Evolutionary conservation across 2,329 filamentous ascomycete species (phyloP).

Genomic region (Colletotrichum lentis): DNA sequence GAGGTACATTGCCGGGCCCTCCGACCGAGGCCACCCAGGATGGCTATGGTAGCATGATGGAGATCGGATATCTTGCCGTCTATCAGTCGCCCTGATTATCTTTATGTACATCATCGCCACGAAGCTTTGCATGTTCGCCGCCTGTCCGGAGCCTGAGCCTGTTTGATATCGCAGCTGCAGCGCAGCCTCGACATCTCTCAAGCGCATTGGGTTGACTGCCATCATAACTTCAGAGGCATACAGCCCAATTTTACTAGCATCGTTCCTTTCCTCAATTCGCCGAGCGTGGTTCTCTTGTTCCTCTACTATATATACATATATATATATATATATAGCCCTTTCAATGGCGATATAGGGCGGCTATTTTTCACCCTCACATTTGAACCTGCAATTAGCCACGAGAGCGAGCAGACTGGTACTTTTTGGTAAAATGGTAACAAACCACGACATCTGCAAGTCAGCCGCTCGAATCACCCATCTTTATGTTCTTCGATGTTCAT

Average conservation of each 20-base stretch:
- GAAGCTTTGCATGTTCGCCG: neutral
- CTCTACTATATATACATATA: slow-evolving; percentile 3
- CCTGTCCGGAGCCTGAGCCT: neutral
- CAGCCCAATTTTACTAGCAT: neutral
- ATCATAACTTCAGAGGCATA: neutral
- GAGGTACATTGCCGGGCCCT: slow-evolving; percentile 49
- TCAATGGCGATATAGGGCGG: slow-evolving; percentile 2
- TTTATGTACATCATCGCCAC: neutral
- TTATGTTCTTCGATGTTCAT: neutral
- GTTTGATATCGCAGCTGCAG: neutral
- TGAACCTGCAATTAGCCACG: neutral
- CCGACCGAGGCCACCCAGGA: slow-evolving; percentile 58
- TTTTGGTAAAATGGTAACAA: neutral
- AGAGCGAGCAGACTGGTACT: neutral
- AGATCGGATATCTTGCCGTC: slow-evolving; percentile 60
- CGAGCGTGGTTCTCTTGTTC: neutral
- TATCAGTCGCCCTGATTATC: slow-evolving; percentile 41
- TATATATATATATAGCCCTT: too few relatives aligned
- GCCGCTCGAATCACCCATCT: neutral
- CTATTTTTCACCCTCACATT: neutral
- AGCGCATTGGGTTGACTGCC: neutral
- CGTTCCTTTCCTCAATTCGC: neutral
- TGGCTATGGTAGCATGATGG: slow-evolving; percentile 59
- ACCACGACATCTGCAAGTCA: neutral
- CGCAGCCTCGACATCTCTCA: neutral